Conservation (phyloP, 2,329 filamentous ascomycete genomes). For the Claviceps quebecensis region DNA sequence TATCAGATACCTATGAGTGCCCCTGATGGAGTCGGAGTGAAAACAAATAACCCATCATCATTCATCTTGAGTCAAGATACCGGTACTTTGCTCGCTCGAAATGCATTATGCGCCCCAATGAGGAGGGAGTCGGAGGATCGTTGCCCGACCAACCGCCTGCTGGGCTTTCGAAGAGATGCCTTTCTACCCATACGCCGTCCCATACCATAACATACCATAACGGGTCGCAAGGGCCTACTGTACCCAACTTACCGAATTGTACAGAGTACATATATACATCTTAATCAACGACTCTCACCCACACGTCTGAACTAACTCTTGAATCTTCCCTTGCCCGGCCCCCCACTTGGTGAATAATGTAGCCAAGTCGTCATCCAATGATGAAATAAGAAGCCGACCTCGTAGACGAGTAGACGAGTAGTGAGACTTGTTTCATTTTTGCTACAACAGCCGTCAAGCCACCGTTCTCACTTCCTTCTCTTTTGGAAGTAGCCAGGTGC, state of each 20-base stretch:
- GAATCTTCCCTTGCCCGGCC: no score
- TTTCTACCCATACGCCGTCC: background rate
- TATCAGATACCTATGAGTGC: no score
- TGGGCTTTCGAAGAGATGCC: background rate
- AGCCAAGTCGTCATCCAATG: background rate
- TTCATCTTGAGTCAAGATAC: no score
- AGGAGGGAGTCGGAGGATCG: background rate
- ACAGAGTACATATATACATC: no score
- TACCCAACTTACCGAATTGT: no score
- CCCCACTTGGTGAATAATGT: no score
- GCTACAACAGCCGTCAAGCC: slow-evolving; percentile 18
- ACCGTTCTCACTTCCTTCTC: slow-evolving; percentile 4
- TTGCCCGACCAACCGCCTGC: background rate
- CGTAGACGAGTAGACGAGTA: slow-evolving; percentile 12
- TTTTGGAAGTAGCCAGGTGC: slow-evolving; percentile 1
- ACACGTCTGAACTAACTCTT: no score
- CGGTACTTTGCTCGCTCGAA: no score
- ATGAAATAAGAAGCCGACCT: background rate
- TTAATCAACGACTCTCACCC: no score
- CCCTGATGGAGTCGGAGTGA: no score
- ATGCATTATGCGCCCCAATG: no score
- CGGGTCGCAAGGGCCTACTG: background rate
- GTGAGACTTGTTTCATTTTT: slow-evolving; percentile 17
- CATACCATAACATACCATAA: background rate
- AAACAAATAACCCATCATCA: no score